These are phyloP conservation scores for Penicillium pulvis DNA, from an alignment of 495 filamentous ascomycete genomes.

Conservation along the genomic window DNA sequence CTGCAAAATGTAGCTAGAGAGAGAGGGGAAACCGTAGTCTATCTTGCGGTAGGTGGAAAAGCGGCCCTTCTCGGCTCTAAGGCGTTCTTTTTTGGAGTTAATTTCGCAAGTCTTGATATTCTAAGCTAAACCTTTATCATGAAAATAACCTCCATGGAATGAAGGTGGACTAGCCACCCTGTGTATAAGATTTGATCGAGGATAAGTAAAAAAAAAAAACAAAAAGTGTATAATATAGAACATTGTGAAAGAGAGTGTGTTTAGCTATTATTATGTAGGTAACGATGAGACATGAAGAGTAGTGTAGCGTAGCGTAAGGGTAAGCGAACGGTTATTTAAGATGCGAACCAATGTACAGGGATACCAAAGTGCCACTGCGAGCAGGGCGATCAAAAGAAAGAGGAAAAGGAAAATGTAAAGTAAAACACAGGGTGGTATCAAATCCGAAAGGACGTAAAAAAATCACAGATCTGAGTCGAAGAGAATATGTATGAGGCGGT, in stretches of 20 bases:
- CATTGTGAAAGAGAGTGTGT: slow-evolving; percentile 21
- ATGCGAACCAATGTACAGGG: slow-evolving; percentile 23
- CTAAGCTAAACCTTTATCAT: no score
- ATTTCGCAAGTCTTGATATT: no score
- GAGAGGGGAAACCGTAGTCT: no score
- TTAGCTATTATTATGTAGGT: slow-evolving; percentile 29
- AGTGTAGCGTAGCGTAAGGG: slow-evolving; percentile 6
- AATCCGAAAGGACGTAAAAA: slow-evolving; percentile 32
- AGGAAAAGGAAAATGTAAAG: neutral
- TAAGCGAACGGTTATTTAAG: slow-evolving; percentile 6
- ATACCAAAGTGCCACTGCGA: slow-evolving; percentile 1
- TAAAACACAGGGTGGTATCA: slow-evolving; percentile 33
- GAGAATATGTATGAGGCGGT: slow-evolving; percentile 20
- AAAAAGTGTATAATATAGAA: slow-evolving; percentile 14
- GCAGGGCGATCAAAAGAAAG: neutral
- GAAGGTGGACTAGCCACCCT: neutral
- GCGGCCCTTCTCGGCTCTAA: no score
- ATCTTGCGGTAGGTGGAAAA: no score
- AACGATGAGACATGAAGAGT: slow-evolving; percentile 23
- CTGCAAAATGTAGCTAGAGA: no score
- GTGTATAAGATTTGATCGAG: neutral
- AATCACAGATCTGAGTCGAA: slow-evolving; percentile 24
- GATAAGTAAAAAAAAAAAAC: neutral
- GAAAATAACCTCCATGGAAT: no score
- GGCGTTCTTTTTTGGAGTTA: no score